Base-by-base conservation (phyloP, 305 asterid species). In the Andrographis paniculata region DNA sequence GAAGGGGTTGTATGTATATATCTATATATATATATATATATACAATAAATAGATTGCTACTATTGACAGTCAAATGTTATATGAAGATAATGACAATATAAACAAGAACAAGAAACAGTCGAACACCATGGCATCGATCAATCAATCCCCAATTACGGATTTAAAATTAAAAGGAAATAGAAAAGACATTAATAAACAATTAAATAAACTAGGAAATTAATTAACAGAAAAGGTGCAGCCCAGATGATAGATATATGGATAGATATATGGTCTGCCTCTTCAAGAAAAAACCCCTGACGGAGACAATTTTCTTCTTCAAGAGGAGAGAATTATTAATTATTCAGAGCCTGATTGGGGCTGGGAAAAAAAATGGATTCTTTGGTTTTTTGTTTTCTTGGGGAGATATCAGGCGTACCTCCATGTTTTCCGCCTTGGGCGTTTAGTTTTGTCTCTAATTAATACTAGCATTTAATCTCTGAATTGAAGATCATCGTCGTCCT, bases 311-410 rank as follows among this genome's bases (percentile, higher is more conserved):
- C 52, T 66, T 17, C 48, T 85, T 62, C 86, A 58, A 52, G 74
- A 68, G 79, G 80, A 77, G 68, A 73, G 69, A 55, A 73, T n/a
- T n/a, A n/a, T n/a, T n/a, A n/a, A n/a, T n/a, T n/a, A n/a, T 2
- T 33, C 66, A 59, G 74, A 72, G 86, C 62, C 75, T 55, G 68
- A 49, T 56, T 40, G 56, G 27, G 30, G 30, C n/a, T n/a, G n/a
- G 30, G 30, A 1, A 33, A 18, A 21, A 48, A 43, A 58, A 35
- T 38, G 39, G 31, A n/a, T 42, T 67, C 60, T 48, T n/a, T 40
- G 42, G 12, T 12, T 42, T 67, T 56, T 50, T 40, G 43, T n/a
- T 45, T 59, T 63, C 69, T 65, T 66, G 20, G 48, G 56, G 60
- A 35, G 44, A 51, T 59, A 61, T 16, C 63, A 23, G 44, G 22